Base-by-base conservation (phyloP, 2,329 filamentous ascomycete genomes). In the Mariannaea elegans region DNA sequence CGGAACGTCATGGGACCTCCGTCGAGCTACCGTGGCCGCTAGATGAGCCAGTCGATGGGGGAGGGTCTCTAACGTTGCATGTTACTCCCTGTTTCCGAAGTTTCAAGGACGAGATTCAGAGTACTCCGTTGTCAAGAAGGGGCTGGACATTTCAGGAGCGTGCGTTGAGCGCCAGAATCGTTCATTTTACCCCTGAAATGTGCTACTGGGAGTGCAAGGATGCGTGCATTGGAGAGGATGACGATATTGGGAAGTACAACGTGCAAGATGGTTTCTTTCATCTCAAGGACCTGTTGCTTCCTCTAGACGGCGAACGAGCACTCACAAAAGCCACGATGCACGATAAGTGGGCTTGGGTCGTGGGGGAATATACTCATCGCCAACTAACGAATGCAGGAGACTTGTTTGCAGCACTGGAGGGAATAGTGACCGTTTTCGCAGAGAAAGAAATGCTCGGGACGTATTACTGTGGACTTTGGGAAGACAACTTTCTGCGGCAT, bases 61-160 rank as follows among this genome's bases (percentile, higher is more conserved):
- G 21, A 8, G 2, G 42, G 7, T 23, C 42, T 14, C 9, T 46
- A 6, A 46, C 6, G 12, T 13, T 46, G 29, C 42, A 46, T 16
- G 13, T 46, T 23, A 46, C 42, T 7, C 42, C 42, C 21, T 9
- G 10, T 12, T 46, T 46, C 14, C 42, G 42, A 12, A 46, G 42
- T 29, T 46, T 46, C 42, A 46, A 46, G 42, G 42, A 46, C 42
- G 19, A 46, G 42, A 46, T 46, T 18, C 21, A 18, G 42, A 46
- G 42, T 46, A 27, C 45, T 2, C 48, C 48, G 4, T 31, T 52
- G 48, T 18, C 23, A 13, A 32, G 42, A 10, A 39, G 48, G 16
- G 48, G 34, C 16, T 52, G 48, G 48, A 39, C 48, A 41, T 52
- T 52, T 39, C 48, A 52, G 14, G 48, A 52, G 21, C 48, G 48